Conservation (phyloP, 2,329 filamentous ascomycete species). For the Diplodia mutila region DNA sequence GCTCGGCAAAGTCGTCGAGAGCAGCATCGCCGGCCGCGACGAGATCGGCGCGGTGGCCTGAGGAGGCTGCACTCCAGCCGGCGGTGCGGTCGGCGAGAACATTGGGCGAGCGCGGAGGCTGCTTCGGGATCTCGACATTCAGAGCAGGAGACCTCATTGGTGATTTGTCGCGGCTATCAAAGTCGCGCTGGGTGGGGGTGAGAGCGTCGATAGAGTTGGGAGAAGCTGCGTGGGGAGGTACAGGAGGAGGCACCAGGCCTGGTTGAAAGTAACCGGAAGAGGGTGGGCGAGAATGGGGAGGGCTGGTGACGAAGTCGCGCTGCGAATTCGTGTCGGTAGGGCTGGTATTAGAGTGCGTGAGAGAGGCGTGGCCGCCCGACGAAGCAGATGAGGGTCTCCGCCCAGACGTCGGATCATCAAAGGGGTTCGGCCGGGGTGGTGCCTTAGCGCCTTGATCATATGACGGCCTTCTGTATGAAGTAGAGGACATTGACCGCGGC, state of each 20-base stretch:
- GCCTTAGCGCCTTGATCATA: conserved; percentile 24
- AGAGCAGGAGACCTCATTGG: conserved; percentile 25
- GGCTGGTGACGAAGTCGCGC: conserved; percentile 24
- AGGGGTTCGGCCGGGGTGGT: conserved; percentile 20
- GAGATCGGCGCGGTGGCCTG: conserved; percentile 21
- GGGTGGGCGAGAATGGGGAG: conserved; percentile 11
- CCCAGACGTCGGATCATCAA: conserved; percentile 23
- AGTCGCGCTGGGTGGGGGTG: conserved; percentile 26
- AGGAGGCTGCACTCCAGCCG: conserved; percentile 21
- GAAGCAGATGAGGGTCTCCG: conserved; percentile 24
- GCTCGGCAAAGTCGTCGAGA: conserved; percentile 68
- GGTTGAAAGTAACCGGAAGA: conserved; percentile 10
- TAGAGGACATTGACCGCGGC: conserved; percentile 28
- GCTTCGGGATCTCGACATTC: conserved; percentile 25
- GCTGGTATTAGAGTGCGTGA: conserved; percentile 23
- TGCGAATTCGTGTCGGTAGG: conserved; percentile 23
- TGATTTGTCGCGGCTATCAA: conserved; percentile 12
- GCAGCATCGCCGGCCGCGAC: conserved; percentile 47
- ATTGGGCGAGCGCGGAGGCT: conserved; percentile 21
- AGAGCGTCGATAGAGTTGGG: background rate
- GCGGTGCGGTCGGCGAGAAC: conserved; percentile 1
- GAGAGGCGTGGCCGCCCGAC: conserved; percentile 12
- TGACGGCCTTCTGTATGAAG: conserved; percentile 23
- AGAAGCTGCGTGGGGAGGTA: conserved; percentile 22
- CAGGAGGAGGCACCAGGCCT: conserved; percentile 21